These are phyloP conservation scores for Aspergillus luchuensis DNA, from an alignment of 2,329 filamentous ascomycete species.

Conservation along the genomic window DNA sequence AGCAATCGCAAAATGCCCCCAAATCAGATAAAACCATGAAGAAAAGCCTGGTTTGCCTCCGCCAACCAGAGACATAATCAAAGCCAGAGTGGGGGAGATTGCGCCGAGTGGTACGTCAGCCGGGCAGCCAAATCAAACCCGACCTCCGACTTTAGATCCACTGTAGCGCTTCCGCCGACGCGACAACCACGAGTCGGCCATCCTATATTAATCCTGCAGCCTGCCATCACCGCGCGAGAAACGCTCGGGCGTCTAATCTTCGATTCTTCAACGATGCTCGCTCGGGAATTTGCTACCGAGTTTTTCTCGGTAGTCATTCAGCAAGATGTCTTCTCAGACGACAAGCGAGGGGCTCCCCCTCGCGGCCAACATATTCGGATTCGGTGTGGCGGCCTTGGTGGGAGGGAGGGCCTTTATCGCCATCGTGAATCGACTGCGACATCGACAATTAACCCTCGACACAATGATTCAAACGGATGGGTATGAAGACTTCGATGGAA, in stretches of 20 bases:
- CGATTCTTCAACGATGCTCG: not conserved
- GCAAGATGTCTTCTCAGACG: not conserved
- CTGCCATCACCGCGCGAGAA: not conserved
- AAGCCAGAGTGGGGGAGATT: not conserved
- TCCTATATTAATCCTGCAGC: not conserved
- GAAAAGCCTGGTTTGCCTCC: not conserved
- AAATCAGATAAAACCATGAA: not conserved
- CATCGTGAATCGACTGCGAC: not conserved
- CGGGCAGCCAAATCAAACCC: not conserved
- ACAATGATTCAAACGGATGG: not conserved
- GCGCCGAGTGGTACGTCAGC: conserved; percentile 2
- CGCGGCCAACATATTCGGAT: not conserved
- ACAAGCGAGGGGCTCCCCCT: not conserved
- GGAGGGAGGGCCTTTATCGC: not conserved
- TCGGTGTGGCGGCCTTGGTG: not conserved
- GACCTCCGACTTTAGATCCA: not conserved
- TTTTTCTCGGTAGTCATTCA: not conserved
- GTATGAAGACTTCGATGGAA: conserved; percentile 3
- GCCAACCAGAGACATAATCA: not conserved
- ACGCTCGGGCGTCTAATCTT: not conserved
- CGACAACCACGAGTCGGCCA: not conserved
- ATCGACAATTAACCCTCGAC: not conserved
- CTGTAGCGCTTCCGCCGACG: not conserved
- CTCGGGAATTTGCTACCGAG: not conserved
- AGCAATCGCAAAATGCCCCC: not conserved